A percentile compares a stretch with the other conserved stretches of the same genome.
Conservation (phyloP, 23 red algal genomes). For the Gracilariopsis chorda region DNA sequence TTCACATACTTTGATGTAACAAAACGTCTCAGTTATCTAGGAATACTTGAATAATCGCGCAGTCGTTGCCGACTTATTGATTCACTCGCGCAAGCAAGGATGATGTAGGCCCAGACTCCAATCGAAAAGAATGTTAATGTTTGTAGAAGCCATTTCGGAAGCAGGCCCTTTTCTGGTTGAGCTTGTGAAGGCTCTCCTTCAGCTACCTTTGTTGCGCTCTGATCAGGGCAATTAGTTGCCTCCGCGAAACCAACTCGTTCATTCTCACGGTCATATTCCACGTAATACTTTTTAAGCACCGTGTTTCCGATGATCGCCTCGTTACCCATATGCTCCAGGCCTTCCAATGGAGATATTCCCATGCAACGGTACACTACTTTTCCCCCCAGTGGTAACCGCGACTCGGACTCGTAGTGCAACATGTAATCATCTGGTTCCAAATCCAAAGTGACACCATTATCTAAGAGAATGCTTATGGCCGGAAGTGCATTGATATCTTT, state of each 20-base stretch:
- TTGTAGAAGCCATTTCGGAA: constrained; percentile 14
- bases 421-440: constrained; percentile 80
- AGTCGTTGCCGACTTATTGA: neutral
- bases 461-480: constrained; percentile 35
- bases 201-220: neutral
- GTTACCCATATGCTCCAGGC: constrained; percentile 47
- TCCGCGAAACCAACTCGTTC: constrained; percentile 82
- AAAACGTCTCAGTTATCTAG: no score
- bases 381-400: neutral
- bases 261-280: constrained; percentile 82
- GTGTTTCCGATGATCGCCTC: constrained; percentile 83
- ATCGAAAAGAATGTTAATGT: constrained; percentile 9
- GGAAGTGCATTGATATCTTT: constrained; percentile 60
- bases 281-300: constrained; percentile 73
- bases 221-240: constrained; percentile 26
- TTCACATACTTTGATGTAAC: no score
- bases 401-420: constrained; percentile 36
- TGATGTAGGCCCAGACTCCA: constrained; percentile 3
- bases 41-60: neutral
- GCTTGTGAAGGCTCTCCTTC: neutral
- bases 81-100: neutral
- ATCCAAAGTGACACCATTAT: constrained; percentile 39
- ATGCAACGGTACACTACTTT: constrained; percentile 71
- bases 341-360: constrained; percentile 60
- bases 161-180: neutral